A percentile compares a stretch with the other conserved stretches of the same genome.
These are phyloP conservation scores for Spirogloea muscicola DNA, from an alignment of 139 green algal species.

Conservation along the genomic window DNA sequence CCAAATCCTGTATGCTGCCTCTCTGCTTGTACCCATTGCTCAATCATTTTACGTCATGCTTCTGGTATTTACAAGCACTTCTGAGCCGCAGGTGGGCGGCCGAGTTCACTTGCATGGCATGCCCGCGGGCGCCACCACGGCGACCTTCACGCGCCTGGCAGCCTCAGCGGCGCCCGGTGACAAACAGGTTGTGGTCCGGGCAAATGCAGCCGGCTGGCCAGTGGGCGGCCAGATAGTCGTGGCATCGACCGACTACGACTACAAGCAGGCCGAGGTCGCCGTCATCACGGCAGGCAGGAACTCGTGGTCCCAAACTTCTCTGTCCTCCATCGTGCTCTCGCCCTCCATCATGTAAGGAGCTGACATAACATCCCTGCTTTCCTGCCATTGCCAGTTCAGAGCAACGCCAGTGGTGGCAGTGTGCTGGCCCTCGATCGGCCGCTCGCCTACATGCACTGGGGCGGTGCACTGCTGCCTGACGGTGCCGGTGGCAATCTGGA, in stretches of 20 bases:
- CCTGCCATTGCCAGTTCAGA: no score
- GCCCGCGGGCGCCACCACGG: not conserved
- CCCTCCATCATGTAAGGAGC: no score
- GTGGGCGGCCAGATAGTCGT: constrained; percentile 25
- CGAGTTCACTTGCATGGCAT: constrained; percentile 25
- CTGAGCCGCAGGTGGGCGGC: constrained; percentile 29
- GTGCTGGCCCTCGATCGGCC: constrained; percentile 6
- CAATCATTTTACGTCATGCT: no score
- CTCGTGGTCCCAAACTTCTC: no score
- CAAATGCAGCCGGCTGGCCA: not conserved
- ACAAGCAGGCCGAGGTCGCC: constrained; percentile 21
- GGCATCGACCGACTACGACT: constrained; percentile 25
- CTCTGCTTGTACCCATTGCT: no score
- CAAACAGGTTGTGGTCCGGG: not conserved
- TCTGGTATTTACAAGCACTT: no score
- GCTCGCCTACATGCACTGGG: constrained; percentile 18
- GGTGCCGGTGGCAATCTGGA: constrained; percentile 15
- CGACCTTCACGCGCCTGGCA: not conserved
- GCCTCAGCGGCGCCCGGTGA: not conserved
- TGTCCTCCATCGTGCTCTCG: no score
- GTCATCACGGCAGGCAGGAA: constrained; percentile 30
- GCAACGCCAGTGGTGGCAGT: no score
- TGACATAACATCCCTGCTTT: no score
- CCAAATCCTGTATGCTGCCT: no score
- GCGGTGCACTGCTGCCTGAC: constrained; percentile 12